phyloP scores from a whole-genome alignment of 1,284 basidiomycete genomes.

The Tilletia horrida region DNA sequence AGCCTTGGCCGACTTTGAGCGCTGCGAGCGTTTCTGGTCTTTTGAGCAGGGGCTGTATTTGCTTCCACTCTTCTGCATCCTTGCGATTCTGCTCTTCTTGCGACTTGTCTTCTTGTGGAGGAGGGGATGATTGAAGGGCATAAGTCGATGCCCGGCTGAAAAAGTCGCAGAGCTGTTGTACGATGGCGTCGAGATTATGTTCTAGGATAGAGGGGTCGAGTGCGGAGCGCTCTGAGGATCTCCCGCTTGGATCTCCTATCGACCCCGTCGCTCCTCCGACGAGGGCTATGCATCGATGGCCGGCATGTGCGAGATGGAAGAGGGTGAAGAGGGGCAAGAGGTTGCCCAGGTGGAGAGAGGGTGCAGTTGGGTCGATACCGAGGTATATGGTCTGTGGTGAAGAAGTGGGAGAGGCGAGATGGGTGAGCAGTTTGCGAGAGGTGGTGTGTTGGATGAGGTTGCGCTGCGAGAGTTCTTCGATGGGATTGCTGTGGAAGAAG shows the following conservation, averaged over 20 bases:
- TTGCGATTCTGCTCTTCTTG: not conserved
- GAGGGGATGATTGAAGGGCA: not conserved
- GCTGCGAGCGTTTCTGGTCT: constrained; percentile 2
- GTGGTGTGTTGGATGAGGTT: constrained; percentile 34
- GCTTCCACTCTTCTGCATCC: not conserved
- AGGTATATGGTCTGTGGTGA: constrained; percentile 66
- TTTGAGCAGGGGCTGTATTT: constrained; percentile 5
- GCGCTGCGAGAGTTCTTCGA: constrained; percentile 31
- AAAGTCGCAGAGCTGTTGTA: constrained; percentile 67
- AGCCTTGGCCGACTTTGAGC: constrained; percentile 5
- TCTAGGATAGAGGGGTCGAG: constrained; percentile 65
- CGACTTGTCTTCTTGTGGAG: not conserved
- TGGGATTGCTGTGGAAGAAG: not conserved
- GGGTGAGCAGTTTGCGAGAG: constrained; percentile 30
- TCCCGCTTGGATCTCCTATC: constrained; percentile 94
- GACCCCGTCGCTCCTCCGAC: constrained; percentile 84
- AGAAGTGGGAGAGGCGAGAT: constrained; percentile 22
- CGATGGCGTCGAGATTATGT: constrained; percentile 69
- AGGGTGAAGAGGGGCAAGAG: constrained; percentile 81
- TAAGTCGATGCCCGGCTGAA: constrained; percentile 57
- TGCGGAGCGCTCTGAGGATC: constrained; percentile 74
- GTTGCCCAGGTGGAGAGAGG: constrained; percentile 86
- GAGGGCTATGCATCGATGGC: constrained; percentile 77
- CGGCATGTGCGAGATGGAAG: constrained; percentile 77
- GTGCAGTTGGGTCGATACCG: constrained; percentile 88